A percentile compares a stretch with the other conserved stretches of the same genome.
phyloP scores from a whole-genome alignment of 2,329 filamentous ascomycete species.

The Pyrenochaeta sp. region DNA sequence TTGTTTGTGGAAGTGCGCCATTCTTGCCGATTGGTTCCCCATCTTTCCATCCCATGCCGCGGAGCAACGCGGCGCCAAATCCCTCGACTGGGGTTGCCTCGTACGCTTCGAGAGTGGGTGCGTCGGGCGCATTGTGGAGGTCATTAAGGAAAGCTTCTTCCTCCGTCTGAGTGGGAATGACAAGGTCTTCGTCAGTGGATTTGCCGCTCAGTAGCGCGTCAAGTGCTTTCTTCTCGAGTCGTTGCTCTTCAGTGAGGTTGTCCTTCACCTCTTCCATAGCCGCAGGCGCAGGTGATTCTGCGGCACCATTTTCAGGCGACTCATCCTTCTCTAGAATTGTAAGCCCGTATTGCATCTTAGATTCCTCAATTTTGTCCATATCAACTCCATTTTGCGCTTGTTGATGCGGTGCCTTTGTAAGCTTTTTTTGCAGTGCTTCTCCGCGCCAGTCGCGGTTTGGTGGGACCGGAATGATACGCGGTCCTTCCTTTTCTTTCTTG shows the following conservation, averaged over 20 bases:
- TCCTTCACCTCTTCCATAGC: constrained; percentile 41
- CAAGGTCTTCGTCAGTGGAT: constrained; percentile 44
- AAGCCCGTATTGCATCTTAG: constrained; percentile 61
- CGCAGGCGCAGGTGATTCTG: constrained; percentile 17
- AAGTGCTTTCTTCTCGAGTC: constrained; percentile 63
- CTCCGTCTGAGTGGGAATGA: constrained; percentile 55
- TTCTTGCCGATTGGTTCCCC: constrained; percentile 65
- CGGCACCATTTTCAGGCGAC: constrained; percentile 13
- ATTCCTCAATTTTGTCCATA: constrained; percentile 46
- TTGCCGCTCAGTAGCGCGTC: constrained; percentile 55
- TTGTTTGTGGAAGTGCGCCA: constrained; percentile 60
- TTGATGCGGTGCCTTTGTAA: constrained; percentile 66
- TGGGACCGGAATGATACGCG: constrained; percentile 66
- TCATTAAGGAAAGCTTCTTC: constrained; percentile 77
- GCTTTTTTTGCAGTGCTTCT: constrained; percentile 61
- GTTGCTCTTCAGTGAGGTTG: constrained; percentile 40
- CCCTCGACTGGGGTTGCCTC: constrained; percentile 90
- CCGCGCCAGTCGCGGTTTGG: constrained; percentile 71
- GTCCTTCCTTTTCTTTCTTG: constrained; percentile 52
- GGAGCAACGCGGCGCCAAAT: constrained; percentile 87
- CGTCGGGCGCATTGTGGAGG: constrained; percentile 74
- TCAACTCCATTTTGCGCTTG: constrained; percentile 49
- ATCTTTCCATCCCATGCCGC: constrained; percentile 95
- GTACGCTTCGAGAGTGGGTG: constrained; percentile 83
- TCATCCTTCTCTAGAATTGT: constrained; percentile 56